Percentiles rank a stretch among this genome's conserved stretches.
These are phyloP conservation scores for Barnettozyma botsteinii DNA, from an alignment of 805 yeast genomes.

Conservation along the genomic window DNA sequence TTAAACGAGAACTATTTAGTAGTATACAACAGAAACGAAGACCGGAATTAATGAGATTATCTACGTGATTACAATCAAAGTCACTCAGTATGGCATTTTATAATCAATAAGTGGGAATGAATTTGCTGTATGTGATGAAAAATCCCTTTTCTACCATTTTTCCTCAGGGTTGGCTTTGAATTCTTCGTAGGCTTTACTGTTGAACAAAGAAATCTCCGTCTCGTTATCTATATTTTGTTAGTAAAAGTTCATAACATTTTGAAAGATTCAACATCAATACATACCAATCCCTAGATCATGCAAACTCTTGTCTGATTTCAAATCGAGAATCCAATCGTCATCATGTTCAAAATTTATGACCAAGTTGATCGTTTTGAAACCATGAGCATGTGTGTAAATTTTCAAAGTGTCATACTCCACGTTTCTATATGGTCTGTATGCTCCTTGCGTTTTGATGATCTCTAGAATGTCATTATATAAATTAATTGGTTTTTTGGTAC, in stretches of 20 bases:
- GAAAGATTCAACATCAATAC: too few species aligned
- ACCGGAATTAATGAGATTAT: too few species aligned
- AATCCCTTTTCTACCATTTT: constrained; percentile 55
- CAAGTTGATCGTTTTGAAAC: constrained; percentile 86
- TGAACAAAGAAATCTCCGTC: constrained; percentile 85
- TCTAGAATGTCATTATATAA: constrained; percentile 48
- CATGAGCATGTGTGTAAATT: constrained; percentile 91
- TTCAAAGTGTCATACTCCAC: constrained; percentile 72
- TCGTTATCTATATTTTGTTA: constrained; percentile 53
- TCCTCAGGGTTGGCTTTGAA: constrained; percentile 84
- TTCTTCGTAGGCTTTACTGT: constrained; percentile 54
- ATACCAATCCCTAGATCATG: constrained; percentile 35
- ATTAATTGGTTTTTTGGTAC: constrained; percentile 57
- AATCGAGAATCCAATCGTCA: constrained; percentile 60
- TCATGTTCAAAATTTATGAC: constrained; percentile 86
- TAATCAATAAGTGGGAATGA: too few species aligned
- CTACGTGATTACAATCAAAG: too few species aligned
- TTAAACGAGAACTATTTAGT: too few species aligned
- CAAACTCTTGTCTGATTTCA: constrained; percentile 30
- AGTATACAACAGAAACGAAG: too few species aligned
- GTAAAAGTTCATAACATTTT: constrained; percentile 29
- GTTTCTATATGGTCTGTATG: constrained; percentile 75
- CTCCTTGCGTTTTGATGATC: constrained; percentile 51
- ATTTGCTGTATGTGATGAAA: too few species aligned
- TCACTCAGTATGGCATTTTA: neutral